Evolutionary conservation across 2,329 filamentous ascomycete genomes (phyloP).

Genomic region (Cladosporium sp.): DNA sequence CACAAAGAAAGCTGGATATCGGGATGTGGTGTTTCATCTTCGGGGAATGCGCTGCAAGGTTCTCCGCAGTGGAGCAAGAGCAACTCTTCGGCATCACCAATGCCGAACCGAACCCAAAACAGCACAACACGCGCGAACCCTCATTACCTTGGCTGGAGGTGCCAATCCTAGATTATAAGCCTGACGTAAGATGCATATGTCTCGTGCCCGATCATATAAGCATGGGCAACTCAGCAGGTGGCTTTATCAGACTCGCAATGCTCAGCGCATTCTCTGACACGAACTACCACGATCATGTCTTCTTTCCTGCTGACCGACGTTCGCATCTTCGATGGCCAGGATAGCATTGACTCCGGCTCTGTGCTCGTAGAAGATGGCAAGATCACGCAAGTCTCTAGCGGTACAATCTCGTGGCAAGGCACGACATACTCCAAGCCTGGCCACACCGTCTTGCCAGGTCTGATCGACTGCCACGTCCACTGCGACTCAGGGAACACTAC

Average conservation of each 20-base stretch:
- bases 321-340: constrained; percentile 50
- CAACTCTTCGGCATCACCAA: neutral
- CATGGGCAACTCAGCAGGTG: neutral
- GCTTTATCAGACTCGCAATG: neutral
- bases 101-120: neutral
- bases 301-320: constrained; percentile 46
- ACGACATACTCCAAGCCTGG: constrained; percentile 45
- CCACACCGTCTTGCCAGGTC: constrained; percentile 51
- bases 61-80: neutral
- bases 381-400: constrained; percentile 35
- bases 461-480: constrained; percentile 55
- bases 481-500: constrained; percentile 42
- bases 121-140: neutral
- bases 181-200: neutral
- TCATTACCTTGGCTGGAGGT: neutral
- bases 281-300: constrained; percentile 24
- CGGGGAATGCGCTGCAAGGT: neutral
- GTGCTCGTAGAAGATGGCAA: constrained; percentile 45
- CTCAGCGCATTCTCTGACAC: neutral
- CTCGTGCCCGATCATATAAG: neutral
- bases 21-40: neutral
- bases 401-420: constrained; percentile 23
- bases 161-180: neutral
- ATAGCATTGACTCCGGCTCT: constrained; percentile 42
- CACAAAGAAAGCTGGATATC: neutral